Evolutionary conservation across 176 grass and related monocot genomes (phyloP), one percentile per base, ranked within the genome.

Genomic region (Dendrocalamus sinicus): DNA sequence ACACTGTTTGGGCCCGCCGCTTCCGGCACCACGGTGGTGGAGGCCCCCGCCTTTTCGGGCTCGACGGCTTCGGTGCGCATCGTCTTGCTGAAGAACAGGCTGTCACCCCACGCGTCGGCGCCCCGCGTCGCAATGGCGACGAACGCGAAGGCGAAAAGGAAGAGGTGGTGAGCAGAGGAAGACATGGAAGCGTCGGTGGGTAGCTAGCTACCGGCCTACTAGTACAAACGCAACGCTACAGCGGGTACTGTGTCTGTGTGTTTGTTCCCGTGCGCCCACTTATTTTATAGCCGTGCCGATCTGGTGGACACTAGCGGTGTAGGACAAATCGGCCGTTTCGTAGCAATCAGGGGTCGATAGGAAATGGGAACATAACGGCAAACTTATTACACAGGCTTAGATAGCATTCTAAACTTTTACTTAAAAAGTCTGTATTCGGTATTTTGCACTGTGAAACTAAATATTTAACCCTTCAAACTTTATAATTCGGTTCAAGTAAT

Each of bases 31-130:
- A 35, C 7, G 8, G 19, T 23, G 64, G 61, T 23, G 3, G 53
- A 6, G 50, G 26, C n/a, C 4, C 24, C 72, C 51, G 50, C 77
- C 79, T 74, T 83, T 6, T 79, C 89, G 7, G 51, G 40, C 84
- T 90, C 80, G 32, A 67, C 64, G 8, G 32, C 30, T 5, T 13
- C 24, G 37, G 67, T 20, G 30, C 75, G 74, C 30, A 80, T 46
- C 69, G 76, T 83, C 89, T 87, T 91, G 89, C 89, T 84, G 75
- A 84, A 91, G 81, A 87, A 84, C 26, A 90, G 20, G 74, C 80
- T 84, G 74, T 51, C 89, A 22, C 48, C 75, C 89, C 89, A 91
- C 28, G 89, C 80, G 9, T 73, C 75, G 3, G 81, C 59, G 59
- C 73, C 9, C 6, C 77, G 80, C 53, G 80, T 26, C 10, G 68